Evolutionary conservation across 2,329 filamentous ascomycete species (phyloP).

Genomic region (Botrytis aclada): DNA sequence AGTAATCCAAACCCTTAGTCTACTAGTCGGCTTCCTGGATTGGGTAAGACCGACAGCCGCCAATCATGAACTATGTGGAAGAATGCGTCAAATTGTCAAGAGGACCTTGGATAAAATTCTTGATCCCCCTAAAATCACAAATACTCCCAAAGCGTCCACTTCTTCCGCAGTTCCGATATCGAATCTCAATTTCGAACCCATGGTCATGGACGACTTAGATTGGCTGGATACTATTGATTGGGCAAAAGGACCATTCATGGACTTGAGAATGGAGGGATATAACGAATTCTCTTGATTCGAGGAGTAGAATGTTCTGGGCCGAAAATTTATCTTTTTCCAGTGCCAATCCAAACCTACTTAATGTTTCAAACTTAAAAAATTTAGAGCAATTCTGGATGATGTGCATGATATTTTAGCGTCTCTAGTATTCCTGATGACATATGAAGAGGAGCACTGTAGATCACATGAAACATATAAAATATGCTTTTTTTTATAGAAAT

Average conservation of each 20-base stretch:
- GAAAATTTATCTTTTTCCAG: not conserved
- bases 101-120: conserved; percentile 50
- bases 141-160: not conserved
- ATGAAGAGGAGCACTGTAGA: not conserved
- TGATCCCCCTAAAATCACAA: not conserved
- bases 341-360: not conserved
- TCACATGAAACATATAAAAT: not conserved
- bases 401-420: not conserved
- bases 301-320: no score
- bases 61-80: conserved; percentile 47
- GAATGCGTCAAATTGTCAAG: conserved; percentile 48
- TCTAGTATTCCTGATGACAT: not conserved
- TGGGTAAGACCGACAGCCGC: conserved; percentile 49
- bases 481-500: not conserved
- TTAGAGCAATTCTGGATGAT: rapidly evolving
- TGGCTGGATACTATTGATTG: conserved; percentile 37
- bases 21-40: conserved; percentile 50
- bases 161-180: not conserved
- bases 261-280: conserved; percentile 23
- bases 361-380: not conserved
- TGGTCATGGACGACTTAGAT: conserved; percentile 30
- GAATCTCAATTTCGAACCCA: not conserved
- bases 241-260: conserved; percentile 33
- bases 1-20: conserved; percentile 51
- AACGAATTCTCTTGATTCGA: not conserved